Evolutionary conservation across 2,329 filamentous ascomycete species (phyloP).

Genomic region (Chaetomiaceae sp.): DNA sequence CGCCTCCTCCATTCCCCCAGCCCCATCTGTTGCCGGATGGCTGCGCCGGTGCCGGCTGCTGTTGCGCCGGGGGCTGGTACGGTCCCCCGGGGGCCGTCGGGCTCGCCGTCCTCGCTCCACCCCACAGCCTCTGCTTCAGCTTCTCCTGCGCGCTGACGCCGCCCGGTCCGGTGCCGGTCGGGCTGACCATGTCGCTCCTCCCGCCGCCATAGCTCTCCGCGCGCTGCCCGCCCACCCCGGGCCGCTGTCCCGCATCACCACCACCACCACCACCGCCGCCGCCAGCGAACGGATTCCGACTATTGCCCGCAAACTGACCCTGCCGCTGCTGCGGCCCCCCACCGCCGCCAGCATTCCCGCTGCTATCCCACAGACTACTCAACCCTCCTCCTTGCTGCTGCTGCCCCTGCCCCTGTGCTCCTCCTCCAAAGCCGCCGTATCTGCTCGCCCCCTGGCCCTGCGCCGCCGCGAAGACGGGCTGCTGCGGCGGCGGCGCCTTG

Average conservation of each 20-base stretch:
- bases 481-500: constrained; percentile 57
- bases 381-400: constrained; percentile 29
- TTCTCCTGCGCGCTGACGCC: constrained; percentile 68
- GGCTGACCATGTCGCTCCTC: constrained; percentile 9
- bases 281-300: constrained; percentile 28
- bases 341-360: constrained; percentile 28
- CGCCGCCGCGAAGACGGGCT: constrained; percentile 46
- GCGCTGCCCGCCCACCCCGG: constrained; percentile 41
- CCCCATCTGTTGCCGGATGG: constrained; percentile 26
- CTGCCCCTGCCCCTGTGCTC: constrained; percentile 25
- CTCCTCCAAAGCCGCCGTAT: constrained; percentile 45
- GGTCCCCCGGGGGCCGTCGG: constrained; percentile 43
- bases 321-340: constrained; percentile 35
- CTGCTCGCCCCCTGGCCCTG: constrained; percentile 39
- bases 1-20: constrained; percentile 36
- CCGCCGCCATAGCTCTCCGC: constrained; percentile 57
- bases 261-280: constrained; percentile 28
- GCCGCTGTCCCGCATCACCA: constrained; percentile 40
- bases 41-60: constrained; percentile 15
- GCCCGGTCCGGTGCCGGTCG: constrained; percentile 27
- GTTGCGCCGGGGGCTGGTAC: constrained; percentile 40
- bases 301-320: constrained; percentile 15
- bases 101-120: constrained; percentile 51
- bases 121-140: constrained; percentile 73
- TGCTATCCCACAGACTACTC: constrained; percentile 58